phyloP scores from a whole-genome alignment of 257 asterid genomes.

The Voacanga thouarsii region DNA sequence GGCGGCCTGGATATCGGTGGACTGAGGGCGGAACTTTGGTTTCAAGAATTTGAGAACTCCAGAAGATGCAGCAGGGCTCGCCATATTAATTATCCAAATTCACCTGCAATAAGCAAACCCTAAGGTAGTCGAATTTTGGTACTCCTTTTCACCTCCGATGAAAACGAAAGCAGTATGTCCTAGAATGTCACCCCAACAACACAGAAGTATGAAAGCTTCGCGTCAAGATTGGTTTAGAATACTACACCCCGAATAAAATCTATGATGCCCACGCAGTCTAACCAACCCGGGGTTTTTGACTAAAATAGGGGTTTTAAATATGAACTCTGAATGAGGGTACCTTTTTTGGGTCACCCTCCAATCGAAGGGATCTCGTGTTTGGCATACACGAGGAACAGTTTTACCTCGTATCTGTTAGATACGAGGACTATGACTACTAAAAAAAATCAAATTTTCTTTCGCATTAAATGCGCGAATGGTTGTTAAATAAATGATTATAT shows the following conservation, averaged over 20 bases:
- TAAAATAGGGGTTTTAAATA: too few species aligned
- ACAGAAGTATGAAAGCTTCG: neutral
- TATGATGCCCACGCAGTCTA: neutral
- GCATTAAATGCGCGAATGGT: too few species aligned
- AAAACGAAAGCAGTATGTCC: constrained; percentile 5
- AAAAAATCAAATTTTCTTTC: too few species aligned
- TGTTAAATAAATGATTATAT: too few species aligned
- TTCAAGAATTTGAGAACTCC: constrained; percentile 47
- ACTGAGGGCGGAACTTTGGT: constrained; percentile 42
- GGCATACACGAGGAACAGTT: too few species aligned
- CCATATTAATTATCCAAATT: constrained; percentile 31
- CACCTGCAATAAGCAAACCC: constrained; percentile 12
- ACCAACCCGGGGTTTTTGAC: neutral
- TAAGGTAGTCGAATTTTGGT: neutral
- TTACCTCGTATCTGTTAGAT: too few species aligned
- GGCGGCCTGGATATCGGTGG: constrained; percentile 59
- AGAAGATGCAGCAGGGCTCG: constrained; percentile 41
- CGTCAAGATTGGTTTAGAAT: neutral
- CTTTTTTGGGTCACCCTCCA: too few species aligned
- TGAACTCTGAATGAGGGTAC: too few species aligned
- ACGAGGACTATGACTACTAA: too few species aligned
- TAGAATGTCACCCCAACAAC: neutral
- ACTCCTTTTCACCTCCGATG: neutral
- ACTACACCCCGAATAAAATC: too few species aligned
- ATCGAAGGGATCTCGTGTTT: too few species aligned